Evolutionary conservation across 2,329 filamentous ascomycete species (phyloP), one percentile per base, ranked within the genome.

Genomic region (Aureobasidium leucospermi): DNA sequence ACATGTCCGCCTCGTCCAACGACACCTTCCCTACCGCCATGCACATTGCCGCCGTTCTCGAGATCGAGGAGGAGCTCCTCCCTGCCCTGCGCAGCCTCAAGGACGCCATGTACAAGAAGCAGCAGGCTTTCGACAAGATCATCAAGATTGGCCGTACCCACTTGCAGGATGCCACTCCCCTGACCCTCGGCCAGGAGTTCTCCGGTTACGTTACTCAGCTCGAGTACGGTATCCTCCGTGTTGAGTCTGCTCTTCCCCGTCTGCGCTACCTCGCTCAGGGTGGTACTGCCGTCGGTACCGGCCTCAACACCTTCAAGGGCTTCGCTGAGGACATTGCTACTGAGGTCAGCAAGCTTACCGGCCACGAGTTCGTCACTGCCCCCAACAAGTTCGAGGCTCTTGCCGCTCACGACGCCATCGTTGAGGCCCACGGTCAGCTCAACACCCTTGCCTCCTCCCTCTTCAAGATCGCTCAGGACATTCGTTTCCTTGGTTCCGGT

Each of bases 81-180:
- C 94, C 94, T 41, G 82, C 90, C 51, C 81, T 97, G 63, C 86
- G 81, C 75, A 90, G 85, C 75, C 84, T 99, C 60, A 88, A 91
- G 64, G 81, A 87, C 64, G 90, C 90, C 52, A 81, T 99, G 63
- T 87, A 96, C 79, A 82, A 84, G 74, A 97, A 97, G 84, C 86
- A 89, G 43, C 86, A 95, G 69, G 84, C 89, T 53, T 99, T 96
- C 70, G 85, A 94, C 68, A 85, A 90, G 69, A 93, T 99, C 71
- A 97, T 99, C 82, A 99, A 99, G 86, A 99, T 99, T 71, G 94
- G 94, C 67, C 87, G 94, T 68, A 99, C 94, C 59, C 94, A 99
- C 77, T 81, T 99, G 72, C 94, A 97, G 79, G 94, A 99, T 71
- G 94, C 94, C 63, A 99, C 94, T 2, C 94, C 94, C 45, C 79